Conservation (phyloP, 305 asterid genomes). For the Fraxinus velutina region DNA sequence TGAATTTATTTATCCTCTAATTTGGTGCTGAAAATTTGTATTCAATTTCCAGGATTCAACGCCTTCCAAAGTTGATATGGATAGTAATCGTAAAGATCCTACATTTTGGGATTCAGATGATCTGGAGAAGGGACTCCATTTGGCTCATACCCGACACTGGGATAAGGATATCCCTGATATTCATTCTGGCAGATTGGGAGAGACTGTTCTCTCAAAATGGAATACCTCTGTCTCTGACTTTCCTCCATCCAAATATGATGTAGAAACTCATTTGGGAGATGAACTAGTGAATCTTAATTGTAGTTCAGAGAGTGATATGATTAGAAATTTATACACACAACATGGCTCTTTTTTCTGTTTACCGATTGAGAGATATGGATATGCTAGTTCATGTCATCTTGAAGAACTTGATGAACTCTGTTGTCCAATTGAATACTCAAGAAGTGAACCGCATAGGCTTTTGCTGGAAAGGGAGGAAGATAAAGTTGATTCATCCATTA, state of each 20-base stretch:
- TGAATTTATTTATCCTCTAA: background rate
- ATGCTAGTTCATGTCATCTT: slow-evolving; percentile 28
- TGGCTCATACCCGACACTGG: slow-evolving; percentile 32
- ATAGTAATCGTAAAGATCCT: slow-evolving; percentile 30
- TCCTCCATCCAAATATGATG: slow-evolving; percentile 20
- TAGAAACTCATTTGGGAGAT: slow-evolving; percentile 28
- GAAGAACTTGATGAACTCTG: slow-evolving; percentile 34
- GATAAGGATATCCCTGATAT: slow-evolving; percentile 30
- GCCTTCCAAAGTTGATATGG: slow-evolving; percentile 28
- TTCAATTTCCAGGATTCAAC: slow-evolving; percentile 33
- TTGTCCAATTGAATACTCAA: slow-evolving; percentile 30
- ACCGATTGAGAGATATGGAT: slow-evolving; percentile 31
- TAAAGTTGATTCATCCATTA: slow-evolving; percentile 24
- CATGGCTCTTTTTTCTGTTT: slow-evolving; percentile 35
- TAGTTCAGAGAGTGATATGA: slow-evolving; percentile 22
- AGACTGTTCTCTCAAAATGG: slow-evolving; percentile 30
- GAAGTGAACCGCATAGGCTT: slow-evolving; percentile 34
- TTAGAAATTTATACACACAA: slow-evolving; percentile 24
- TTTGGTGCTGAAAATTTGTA: slow-evolving; percentile 5
- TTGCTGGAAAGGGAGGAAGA: slow-evolving; percentile 38
- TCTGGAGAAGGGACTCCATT: slow-evolving; percentile 33
- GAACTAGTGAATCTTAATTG: slow-evolving; percentile 26
- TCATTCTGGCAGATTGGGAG: slow-evolving; percentile 31
- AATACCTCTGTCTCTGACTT: slow-evolving; percentile 22
- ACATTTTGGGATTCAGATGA: slow-evolving; percentile 29